Evolutionary conservation across 2,329 filamentous ascomycete genomes (phyloP).

Genomic region (Beauveria bassiana): DNA sequence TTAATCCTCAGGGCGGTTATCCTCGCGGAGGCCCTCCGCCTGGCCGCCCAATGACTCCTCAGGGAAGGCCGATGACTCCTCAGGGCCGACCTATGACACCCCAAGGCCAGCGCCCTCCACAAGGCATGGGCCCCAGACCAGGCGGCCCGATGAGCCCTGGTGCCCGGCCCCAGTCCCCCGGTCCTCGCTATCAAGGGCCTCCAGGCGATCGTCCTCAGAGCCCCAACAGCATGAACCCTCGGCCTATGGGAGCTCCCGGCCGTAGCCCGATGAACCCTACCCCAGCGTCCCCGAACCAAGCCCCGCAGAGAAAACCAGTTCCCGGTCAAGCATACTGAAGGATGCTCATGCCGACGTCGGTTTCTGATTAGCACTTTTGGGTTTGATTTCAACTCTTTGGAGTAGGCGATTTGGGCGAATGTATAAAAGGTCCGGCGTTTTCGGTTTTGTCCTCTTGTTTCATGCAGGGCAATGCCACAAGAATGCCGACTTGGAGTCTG

Average conservation of each 20-base stretch:
- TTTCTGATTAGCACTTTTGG: conserved; percentile 4
- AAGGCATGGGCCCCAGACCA: conserved; percentile 15
- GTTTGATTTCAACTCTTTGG: background rate
- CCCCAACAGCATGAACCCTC: conserved; percentile 30
- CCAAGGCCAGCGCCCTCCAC: conserved; percentile 33
- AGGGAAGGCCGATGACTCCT: conserved; percentile 32
- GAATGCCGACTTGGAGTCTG: background rate
- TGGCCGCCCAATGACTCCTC: conserved; percentile 11
- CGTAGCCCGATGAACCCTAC: conserved; percentile 37
- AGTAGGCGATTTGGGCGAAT: conserved; percentile 4
- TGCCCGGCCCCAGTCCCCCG: conserved; percentile 23
- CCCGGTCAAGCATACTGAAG: conserved; percentile 44
- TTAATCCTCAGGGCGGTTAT: conserved; percentile 33
- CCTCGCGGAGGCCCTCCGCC: conserved; percentile 21
- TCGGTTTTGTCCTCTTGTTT: conserved; percentile 14
- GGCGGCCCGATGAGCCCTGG: conserved; percentile 3
- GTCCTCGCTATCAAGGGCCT: conserved; percentile 23
- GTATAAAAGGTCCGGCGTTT: conserved; percentile 19
- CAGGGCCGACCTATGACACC: conserved; percentile 25
- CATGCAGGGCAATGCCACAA: background rate
- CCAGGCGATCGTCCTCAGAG: conserved; percentile 31
- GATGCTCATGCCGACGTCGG: conserved; percentile 2
- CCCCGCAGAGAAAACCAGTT: conserved; percentile 40
- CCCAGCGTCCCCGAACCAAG: conserved; percentile 24
- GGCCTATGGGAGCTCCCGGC: conserved; percentile 36